Evolutionary conservation across 2,329 filamentous ascomycete genomes (phyloP).

Genomic region (Xylaria sp.): DNA sequence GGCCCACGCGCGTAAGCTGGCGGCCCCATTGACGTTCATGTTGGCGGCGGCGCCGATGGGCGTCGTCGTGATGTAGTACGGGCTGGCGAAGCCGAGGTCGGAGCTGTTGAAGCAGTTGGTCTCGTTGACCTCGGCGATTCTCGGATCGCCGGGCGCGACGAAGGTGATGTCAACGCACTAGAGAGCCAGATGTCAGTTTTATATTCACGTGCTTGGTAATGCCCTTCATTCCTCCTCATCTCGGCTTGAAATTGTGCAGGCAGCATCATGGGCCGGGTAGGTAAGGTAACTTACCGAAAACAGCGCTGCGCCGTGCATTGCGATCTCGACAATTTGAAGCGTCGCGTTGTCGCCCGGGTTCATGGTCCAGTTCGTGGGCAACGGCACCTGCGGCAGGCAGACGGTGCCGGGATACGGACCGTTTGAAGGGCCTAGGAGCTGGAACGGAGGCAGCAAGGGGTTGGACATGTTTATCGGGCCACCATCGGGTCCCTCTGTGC

Average conservation of each 20-base stretch:
- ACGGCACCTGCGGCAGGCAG: constrained; percentile 86
- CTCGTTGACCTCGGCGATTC: constrained; percentile 73
- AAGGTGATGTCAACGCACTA: constrained; percentile 97
- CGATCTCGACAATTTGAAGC: constrained; percentile 74
- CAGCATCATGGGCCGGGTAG: not conserved
- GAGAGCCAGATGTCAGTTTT: not conserved
- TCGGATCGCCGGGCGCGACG: constrained; percentile 72
- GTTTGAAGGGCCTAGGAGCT: constrained; percentile 81
- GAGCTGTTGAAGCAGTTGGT: constrained; percentile 90
- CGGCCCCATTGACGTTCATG: constrained; percentile 40
- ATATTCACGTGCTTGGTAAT: too few species aligned
- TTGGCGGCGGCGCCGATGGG: constrained; percentile 46
- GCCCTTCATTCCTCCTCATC: not conserved
- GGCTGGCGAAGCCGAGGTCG: constrained; percentile 74
- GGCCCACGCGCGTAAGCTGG: constrained; percentile 37
- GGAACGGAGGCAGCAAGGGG: constrained; percentile 79
- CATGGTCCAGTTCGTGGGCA: constrained; percentile 74
- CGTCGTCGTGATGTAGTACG: constrained; percentile 71
- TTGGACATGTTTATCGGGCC: constrained; percentile 87
- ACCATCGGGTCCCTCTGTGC: constrained; percentile 65
- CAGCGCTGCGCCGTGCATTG: constrained; percentile 72
- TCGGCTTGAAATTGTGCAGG: not conserved
- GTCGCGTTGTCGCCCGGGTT: constrained; percentile 83
- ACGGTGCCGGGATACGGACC: constrained; percentile 86
- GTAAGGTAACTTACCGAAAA: constrained; percentile 62